Evolutionary conservation across 805 yeast genomes (phyloP), one percentile per base, ranked within the genome.

Genomic region (Ogataea corticis): DNA sequence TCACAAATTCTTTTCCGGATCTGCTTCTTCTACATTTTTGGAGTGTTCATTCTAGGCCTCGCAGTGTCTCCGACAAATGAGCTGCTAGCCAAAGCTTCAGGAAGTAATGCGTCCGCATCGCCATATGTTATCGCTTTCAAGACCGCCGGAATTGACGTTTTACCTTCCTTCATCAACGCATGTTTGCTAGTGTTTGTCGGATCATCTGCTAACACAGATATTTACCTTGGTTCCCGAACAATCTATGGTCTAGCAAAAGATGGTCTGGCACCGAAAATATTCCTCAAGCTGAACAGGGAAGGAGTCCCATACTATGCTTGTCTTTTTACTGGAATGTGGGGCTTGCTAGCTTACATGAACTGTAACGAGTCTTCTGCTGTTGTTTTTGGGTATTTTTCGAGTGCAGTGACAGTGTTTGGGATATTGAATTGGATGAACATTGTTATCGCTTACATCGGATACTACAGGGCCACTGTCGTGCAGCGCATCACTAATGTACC

Each of bases 111-210:
- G 27, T 87, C 90, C n/a, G 41, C 37, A 13, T 83, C 91, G 10
- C 95, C 95, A 30, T 86, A 83, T 55, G 89, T 85, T 38, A 79
- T 85, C 58, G 95, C 91, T 38, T 80, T 87, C 54, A 74, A 77
- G 53, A 73, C 71, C 50, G 84, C 86, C 16, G 68, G 74, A 30
- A 83, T 86, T 53, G 59, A 62, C 19, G 89, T 77, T 1, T 68
- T 86, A 49, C 90, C 87, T 36, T 82, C 82, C 50, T 76, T 87
- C 36, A 73, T 87, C 58, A 87, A 87, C 61, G 90, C 82, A 2
- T 79, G 84, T 61, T 81, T 86, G 10, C 48, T 70, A 13, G 52
- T 63, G 4, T 59, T 67, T 13, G 69, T 68, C 13, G 72, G 66
- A 38, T 52, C 89, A 10, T 89, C 89, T 37, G 85, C 85, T 13